phyloP scores from a whole-genome alignment of 768 basidiomycete species.

The Boletus tomentosulus region DNA sequence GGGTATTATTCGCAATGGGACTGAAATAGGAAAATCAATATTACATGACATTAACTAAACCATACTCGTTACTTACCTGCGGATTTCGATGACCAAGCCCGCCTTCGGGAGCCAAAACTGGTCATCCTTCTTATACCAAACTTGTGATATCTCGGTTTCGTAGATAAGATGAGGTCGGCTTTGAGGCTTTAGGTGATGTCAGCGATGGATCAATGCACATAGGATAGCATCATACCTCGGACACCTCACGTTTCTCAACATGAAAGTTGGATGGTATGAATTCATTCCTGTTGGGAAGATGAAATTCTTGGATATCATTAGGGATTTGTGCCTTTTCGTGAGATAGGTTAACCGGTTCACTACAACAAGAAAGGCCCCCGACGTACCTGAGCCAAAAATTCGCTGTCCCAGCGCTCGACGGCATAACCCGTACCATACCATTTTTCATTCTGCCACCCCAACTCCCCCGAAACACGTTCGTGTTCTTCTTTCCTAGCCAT shows the following conservation, averaged over 20 bases:
- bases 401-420: constrained; percentile 63
- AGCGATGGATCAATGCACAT: neutral
- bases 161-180: constrained; percentile 73
- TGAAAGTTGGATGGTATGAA: constrained; percentile 88
- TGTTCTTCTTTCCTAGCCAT: constrained; percentile 72
- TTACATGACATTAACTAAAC: neutral
- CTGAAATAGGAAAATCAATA: constrained; percentile 31
- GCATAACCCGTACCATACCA: constrained; percentile 91
- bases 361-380: neutral
- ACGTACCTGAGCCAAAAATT: constrained; percentile 54
- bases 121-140: constrained; percentile 99
- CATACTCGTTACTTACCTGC: constrained; percentile 46
- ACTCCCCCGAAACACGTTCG: constrained; percentile 46
- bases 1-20: constrained; percentile 54
- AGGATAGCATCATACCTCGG: constrained; percentile 43
- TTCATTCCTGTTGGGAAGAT: constrained; percentile 79
- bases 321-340: constrained; percentile 52
- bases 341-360: neutral
- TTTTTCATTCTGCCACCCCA: constrained; percentile 72
- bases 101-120: constrained; percentile 94
- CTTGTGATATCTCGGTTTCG: constrained; percentile 62
- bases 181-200: constrained; percentile 49
- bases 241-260: constrained; percentile 69
- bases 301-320: constrained; percentile 65
- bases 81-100: constrained; percentile 66